A percentile compares a stretch with the other conserved stretches of the same genome.
Evolutionary conservation across 2,329 filamentous ascomycete genomes (phyloP).

Genomic region (Pseudogymnoascus sp.): DNA sequence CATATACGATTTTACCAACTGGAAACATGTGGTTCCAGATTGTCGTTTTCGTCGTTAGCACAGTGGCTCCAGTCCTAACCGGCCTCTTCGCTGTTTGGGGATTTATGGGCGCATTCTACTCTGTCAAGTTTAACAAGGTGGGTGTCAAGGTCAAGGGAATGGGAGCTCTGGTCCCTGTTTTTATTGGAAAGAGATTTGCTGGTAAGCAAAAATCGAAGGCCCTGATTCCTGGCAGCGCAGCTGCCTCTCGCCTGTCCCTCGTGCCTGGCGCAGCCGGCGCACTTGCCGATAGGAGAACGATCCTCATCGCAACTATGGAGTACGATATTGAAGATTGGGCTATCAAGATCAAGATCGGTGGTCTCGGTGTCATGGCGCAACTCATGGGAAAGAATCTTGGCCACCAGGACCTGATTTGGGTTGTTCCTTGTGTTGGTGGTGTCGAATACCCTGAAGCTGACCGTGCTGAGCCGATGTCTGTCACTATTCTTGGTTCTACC

Average conservation of each 20-base stretch:
- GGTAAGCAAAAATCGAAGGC: background rate
- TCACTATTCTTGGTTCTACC: slow-evolving; percentile 51
- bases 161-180: background rate
- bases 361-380: slow-evolving; percentile 63
- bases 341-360: slow-evolving; percentile 66
- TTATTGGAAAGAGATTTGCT: background rate
- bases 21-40: slow-evolving; percentile 48
- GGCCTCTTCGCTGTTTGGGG: slow-evolving; percentile 43
- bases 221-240: background rate
- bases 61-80: slow-evolving; percentile 43
- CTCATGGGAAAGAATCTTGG: slow-evolving; percentile 57
- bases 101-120: slow-evolving; percentile 49
- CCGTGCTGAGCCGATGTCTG: slow-evolving; percentile 51
- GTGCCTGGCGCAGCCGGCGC: background rate
- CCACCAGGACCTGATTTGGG: slow-evolving; percentile 59
- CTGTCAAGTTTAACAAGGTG: slow-evolving; percentile 49
- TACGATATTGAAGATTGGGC: slow-evolving; percentile 65
- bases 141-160: slow-evolving; percentile 33
- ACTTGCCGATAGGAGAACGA: slow-evolving; percentile 37
- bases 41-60: slow-evolving; percentile 44
- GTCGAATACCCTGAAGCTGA: slow-evolving; percentile 56
- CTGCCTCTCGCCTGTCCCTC: background rate
- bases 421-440: slow-evolving; percentile 55
- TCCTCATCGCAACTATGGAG: slow-evolving; percentile 64
- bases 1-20: slow-evolving; percentile 44